Evolutionary conservation across 495 filamentous ascomycete species (phyloP), one percentile per base, ranked within the genome.

Genomic region (Aspergillus nanangensis): DNA sequence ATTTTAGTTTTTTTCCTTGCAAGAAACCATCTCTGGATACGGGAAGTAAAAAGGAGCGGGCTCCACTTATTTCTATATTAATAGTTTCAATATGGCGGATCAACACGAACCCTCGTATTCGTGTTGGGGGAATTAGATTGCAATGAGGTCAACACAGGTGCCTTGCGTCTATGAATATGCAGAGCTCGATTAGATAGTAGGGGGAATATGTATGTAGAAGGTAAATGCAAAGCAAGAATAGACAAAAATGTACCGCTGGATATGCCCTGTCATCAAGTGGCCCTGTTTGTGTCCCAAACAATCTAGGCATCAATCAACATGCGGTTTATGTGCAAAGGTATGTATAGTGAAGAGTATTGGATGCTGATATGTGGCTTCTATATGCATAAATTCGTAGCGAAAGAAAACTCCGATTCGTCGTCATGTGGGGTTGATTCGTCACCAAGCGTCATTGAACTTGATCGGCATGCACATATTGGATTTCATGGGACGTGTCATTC

Each of bases 401-500:
- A 29, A 29, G 11, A 29, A 31, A 42, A 29, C 19, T 25, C 18
- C 19, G 22, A 42, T 9, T 36, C 38, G 47, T 41, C 49, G 34
- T 37, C 41, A 50, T 47, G 48, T 25, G 45, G 38, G 33, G 36
- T 38, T 44, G 29, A 49, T 37, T 44, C 38, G n/a, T 35, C 40
- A 42, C 37, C 20, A 38, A 36, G 42, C 35, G 48, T 51, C 40
- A 58, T 43, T 48, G 38, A n/a, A 44, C 31, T 8, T 36, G 44
- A 29, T 56, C 33, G 27, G 46, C 38, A 33, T 53, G 22, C 36
- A 34, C 24, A 43, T 32, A 44, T 47, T 48, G 33, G 32, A 49
- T 13, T 48, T 52, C 50, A 38, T 48, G 46, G 41, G 49, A 42
- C 41, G 42, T 56, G 45, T 29, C 47, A n/a, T 17, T 47, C 35